A percentile compares a stretch with the other conserved stretches of the same genome.
phyloP scores from a whole-genome alignment of 805 yeast species.

The Yarrowia bubula region DNA sequence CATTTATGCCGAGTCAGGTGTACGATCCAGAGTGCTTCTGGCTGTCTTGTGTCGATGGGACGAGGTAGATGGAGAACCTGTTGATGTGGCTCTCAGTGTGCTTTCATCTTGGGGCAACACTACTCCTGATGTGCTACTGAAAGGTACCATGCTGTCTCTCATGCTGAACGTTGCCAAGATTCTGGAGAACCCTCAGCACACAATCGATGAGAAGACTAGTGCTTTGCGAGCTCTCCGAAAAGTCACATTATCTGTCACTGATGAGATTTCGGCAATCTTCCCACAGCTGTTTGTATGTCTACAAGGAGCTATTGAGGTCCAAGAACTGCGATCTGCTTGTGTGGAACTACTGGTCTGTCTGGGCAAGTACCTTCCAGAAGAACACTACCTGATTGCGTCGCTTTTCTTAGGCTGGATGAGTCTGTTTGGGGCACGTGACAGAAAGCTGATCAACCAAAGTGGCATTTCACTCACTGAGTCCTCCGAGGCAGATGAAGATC shows the following conservation, averaged over 20 bases:
- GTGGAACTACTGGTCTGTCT: background rate
- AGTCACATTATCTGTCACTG: background rate
- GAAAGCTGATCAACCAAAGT: slow-evolving; percentile 2
- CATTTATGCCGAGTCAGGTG: background rate
- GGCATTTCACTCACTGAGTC: background rate
- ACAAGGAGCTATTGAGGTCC: background rate
- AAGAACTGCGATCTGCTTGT: background rate
- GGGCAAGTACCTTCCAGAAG: slow-evolving; percentile 6
- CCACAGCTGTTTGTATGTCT: slow-evolving; percentile 17
- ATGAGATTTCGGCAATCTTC: slow-evolving; percentile 9
- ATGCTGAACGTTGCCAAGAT: slow-evolving; percentile 12
- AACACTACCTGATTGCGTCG: slow-evolving; percentile 12
- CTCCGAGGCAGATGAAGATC: background rate
- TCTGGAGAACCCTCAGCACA: slow-evolving; percentile 4
- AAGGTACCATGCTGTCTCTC: background rate
- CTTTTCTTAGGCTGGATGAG: background rate
- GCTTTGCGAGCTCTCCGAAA: slow-evolving; percentile 1
- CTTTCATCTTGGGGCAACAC: slow-evolving; percentile 6
- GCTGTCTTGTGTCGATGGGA: slow-evolving; percentile 5
- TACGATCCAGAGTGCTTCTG: background rate
- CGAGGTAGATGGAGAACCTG: slow-evolving; percentile 3
- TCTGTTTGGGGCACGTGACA: background rate
- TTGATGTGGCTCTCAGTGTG: background rate
- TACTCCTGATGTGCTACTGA: background rate
- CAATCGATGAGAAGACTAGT: slow-evolving; percentile 7